Percentiles rank a stretch among this genome's conserved stretches.
These are phyloP conservation scores for Penicillium cinerascens DNA, from an alignment of 495 filamentous ascomycete species.

Conservation along the genomic window DNA sequence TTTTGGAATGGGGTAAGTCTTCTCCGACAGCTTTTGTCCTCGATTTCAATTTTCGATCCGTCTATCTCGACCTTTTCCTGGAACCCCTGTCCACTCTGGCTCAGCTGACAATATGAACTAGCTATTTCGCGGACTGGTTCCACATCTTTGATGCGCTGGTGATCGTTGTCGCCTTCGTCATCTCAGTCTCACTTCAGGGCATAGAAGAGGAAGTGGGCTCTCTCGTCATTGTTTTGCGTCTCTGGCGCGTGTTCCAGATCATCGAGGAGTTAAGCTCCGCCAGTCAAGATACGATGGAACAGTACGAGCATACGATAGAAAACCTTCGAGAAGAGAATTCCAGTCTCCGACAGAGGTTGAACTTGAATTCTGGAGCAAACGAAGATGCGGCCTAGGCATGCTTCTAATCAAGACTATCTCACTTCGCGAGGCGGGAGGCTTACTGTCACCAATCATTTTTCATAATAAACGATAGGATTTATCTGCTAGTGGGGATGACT, in stretches of 20 bases:
- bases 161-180: slow-evolving; percentile 57
- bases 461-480: too few species aligned
- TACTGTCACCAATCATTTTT: too few species aligned
- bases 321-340: slow-evolving; percentile 45
- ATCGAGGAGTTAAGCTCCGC: slow-evolving; percentile 61
- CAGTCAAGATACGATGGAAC: slow-evolving; percentile 52
- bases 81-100: neutral
- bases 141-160: slow-evolving; percentile 61
- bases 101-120: slow-evolving; percentile 16
- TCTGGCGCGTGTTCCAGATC: slow-evolving; percentile 69
- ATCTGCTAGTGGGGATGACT: too few species aligned
- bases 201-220: slow-evolving; percentile 58
- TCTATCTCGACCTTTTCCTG: neutral
- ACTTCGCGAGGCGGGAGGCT: too few species aligned
- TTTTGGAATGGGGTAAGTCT: slow-evolving; percentile 50
- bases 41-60: neutral
- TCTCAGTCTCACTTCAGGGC: slow-evolving; percentile 56
- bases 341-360: slow-evolving; percentile 37
- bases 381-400: too few species aligned
- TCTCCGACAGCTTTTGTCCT: neutral
- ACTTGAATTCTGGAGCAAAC: neutral
- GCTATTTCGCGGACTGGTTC: slow-evolving; percentile 60
- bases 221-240: slow-evolving; percentile 58
- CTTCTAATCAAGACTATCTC: too few species aligned
- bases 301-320: slow-evolving; percentile 37